Evolutionary conservation across 2,329 filamentous ascomycete genomes (phyloP).

Genomic region (Bipolaris cookei): DNA sequence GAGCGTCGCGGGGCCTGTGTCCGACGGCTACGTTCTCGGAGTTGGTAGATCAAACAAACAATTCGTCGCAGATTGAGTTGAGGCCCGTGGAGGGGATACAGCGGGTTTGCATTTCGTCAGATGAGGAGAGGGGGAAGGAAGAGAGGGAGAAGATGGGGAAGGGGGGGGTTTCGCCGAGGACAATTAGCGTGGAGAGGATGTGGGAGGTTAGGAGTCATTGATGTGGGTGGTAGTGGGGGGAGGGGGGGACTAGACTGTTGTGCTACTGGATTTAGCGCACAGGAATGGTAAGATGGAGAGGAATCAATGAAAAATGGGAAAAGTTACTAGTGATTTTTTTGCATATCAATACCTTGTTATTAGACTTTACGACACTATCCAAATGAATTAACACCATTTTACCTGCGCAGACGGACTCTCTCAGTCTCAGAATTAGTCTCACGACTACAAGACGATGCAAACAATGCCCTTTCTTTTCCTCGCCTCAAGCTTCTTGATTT

Average conservation of each 20-base stretch:
- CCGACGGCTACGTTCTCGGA: conserved; percentile 7
- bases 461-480: background rate
- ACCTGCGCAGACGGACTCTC: no score
- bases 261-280: background rate
- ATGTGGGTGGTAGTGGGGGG: no score
- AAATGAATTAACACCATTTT: no score
- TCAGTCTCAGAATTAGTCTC: no score
- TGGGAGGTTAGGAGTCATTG: background rate
- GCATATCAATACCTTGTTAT: no score
- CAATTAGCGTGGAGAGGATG: background rate
- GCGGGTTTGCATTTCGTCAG: background rate
- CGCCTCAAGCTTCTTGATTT: background rate
- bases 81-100: background rate
- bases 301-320: no score
- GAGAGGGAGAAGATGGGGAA: background rate
- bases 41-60: background rate
- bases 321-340: no score
- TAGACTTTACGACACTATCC: no score
- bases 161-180: background rate
- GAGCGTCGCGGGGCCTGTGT: background rate
- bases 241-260: no score
- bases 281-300: no score
- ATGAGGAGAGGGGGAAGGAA: background rate
- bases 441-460: background rate
- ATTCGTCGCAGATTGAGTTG: conserved; percentile 11